Evolutionary conservation across 2,329 filamentous ascomycete genomes (phyloP).

Genomic region (Fusarium concolor): DNA sequence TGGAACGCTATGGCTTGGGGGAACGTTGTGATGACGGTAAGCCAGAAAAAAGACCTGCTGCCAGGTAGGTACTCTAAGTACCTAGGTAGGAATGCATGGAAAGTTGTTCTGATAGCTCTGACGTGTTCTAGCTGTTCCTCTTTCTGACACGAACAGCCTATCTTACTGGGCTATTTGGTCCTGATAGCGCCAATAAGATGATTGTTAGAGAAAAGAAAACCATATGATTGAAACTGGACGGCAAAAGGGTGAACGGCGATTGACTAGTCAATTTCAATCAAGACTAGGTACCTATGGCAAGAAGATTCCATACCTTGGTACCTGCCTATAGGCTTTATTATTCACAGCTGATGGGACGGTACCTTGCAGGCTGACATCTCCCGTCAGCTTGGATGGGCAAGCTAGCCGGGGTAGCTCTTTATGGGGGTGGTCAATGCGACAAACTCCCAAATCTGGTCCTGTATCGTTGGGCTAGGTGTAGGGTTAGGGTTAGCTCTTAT

Average conservation of each 20-base stretch:
- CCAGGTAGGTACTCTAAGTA: too few species aligned
- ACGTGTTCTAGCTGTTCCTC: conserved; percentile 59
- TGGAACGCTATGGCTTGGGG: conserved; percentile 82
- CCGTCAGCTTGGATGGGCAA: not conserved
- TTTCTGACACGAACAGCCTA: conserved; percentile 68
- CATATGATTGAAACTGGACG: conserved; percentile 14
- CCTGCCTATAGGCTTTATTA: not conserved
- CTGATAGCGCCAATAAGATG: conserved; percentile 48
- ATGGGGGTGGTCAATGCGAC: conserved; percentile 1
- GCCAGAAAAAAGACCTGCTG: conserved; percentile 31
- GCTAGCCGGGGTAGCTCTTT: not conserved
- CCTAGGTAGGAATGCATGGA: not conserved
- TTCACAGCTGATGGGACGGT: not conserved
- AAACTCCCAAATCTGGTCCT: conserved; percentile 7
- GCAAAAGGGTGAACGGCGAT: not conserved
- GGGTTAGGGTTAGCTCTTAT: conserved; percentile 22
- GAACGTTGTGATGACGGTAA: conserved; percentile 74
- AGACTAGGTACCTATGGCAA: not conserved
- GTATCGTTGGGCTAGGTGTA: conserved; percentile 31
- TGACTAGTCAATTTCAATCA: not conserved
- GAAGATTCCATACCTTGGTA: too few species aligned
- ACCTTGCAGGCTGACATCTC: not conserved
- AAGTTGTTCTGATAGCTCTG: not conserved
- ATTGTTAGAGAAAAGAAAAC: conserved; percentile 44
- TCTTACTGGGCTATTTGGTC: conserved; percentile 69